Base-by-base conservation (phyloP, 768 basidiomycete species). In the Crassisporium funariophilum region DNA sequence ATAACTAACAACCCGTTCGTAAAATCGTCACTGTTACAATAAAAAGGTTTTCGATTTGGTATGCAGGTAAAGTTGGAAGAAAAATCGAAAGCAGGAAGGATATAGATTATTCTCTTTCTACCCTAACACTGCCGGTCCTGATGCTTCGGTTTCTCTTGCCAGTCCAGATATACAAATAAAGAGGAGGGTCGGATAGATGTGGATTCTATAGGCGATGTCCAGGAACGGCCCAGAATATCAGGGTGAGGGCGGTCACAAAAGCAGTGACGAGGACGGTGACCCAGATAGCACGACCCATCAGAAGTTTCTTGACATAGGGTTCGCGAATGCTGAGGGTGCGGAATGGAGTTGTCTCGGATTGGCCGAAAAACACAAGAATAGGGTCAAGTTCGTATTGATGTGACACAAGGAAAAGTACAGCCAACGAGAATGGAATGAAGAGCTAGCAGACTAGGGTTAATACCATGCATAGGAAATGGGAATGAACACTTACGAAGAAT, bases 311-410 rank as follows among this genome's bases (percentile, higher is more conserved):
- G 56, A 99, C 95, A 63, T 98, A 98, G 20, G 89, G 88, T 67
- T 99, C 95, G 43, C 87, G 84, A 46, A 99, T 93, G 34, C 77
- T 79, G 43, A 98, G 86, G 4, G 91, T 92, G 46, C 90, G 85
- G 83, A 98, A 98, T 2, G 95, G 95, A 9, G 94, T 97, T 31
- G 95, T 97, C 66, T 98, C 97, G 35, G 93, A 95, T 65, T 91
- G 90, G 50, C 85, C 85, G 59, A 98, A 70, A 72, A 98, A 91
- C 54, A 98, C 89, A 55, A 98, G 85, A 59, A 98, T 75, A 9
- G 97, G 97, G 64, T 98, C 95, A 42, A 98, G 85, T 66, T 97
- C 94, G 69, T 98, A 98, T 67, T 95, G 93, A 62, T 97, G 91
- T 12, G 95, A 92, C 47, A 98, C 77, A 54, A 99, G 84, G 75